Evolutionary conservation across 2,329 filamentous ascomycete species (phyloP), one percentile per base, ranked within the genome.

Genomic region (Colletotrichum sp.): DNA sequence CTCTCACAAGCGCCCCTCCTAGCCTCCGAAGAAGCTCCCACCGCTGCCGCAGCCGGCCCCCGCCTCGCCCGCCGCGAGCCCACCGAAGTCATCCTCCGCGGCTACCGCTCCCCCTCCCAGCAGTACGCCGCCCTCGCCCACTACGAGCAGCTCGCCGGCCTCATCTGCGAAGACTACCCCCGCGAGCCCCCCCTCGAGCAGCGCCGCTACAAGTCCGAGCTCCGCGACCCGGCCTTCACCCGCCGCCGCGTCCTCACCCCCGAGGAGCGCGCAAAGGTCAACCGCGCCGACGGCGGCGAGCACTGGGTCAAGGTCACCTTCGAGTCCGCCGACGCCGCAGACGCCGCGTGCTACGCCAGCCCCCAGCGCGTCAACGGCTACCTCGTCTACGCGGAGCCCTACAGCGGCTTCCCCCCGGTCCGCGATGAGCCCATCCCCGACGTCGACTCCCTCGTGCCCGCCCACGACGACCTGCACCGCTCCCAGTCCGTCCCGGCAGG

Each of bases 231-330:
- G 67, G 92, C 94, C 12, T 91, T 94, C 10, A 92, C 93, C 64
- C 91, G 92, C 74, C 90, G 91, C 68, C 87, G 88, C 55, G 90
- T 91, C 12, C 86, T 98, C 68, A 94, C 93, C 3, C 86, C 90
- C 22, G 93, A 94, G 48, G 95, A 98, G 80, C 92, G 96, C 72
- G 89, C 90, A 69, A 94, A 96, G 83, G 95, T 96, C 81, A 95
- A 96, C 84, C 91, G 90, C 77, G 96, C 95, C 77, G 94, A 93
- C 62, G 95, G 95, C 66, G 96, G 96, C 59, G 91, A 94, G 79
- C 95, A 98, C 87, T 99, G 96, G 96, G 95, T 98, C 80, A 96
- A 96, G 84, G 89, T 96, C 71, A 96, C 94, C 1, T 96, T 95
- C 80, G 94, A 95, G 84, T 95, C 92, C 57, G 89, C 90, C 65